Evolutionary conservation across 306 rosid species (phyloP), one percentile per base, ranked within the genome.

Genomic region (Canavalia ensiformis): DNA sequence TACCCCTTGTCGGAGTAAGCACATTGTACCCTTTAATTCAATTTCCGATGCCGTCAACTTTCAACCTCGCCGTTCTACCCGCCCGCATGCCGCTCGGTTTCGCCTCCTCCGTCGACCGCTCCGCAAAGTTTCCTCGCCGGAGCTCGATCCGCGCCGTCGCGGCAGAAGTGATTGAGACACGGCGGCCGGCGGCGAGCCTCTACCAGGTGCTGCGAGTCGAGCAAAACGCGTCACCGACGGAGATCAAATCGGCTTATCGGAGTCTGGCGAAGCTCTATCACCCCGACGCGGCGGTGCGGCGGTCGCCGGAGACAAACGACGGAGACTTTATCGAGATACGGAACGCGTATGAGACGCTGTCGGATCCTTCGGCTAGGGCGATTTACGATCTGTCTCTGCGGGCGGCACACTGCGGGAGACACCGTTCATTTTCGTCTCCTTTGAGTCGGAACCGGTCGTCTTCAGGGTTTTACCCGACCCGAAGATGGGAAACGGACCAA

Each of bases 401-500:
- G 33, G 86, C 78, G 4, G 82, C 59, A 8, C 60, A 5, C 8
- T 78, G 41, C 3, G 75, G 78, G 29, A 67, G 83, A n/a, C 66
- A 68, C 28, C 80, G 87, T 8, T 75, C 64, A 28, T 83, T 75
- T 7, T 8, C 84, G 0, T 2, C 66, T 2, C 57, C 69, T 4
- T 10, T 12, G 83, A 9, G 67, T n/a, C 77, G 59, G 41, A 72
- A 59, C 28, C 54, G 49, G 33, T 3, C 6, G 42, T 28, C 12
- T 54, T 7, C 88, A 25, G 92, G 88, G 75, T 90, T 80, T 57
- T 80, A 83, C 79, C 3, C 86, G 82, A 87, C 88, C 69, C 91
- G 97, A 11, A 83, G 92, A 46, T 95, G 99, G 99, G 97, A 95
- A 76, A 95, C 97, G 30, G 97, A 95, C 37, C 99, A 95, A 90